Evolutionary conservation across 2,329 filamentous ascomycete species (phyloP).

Genomic region (Alternaria panax): DNA sequence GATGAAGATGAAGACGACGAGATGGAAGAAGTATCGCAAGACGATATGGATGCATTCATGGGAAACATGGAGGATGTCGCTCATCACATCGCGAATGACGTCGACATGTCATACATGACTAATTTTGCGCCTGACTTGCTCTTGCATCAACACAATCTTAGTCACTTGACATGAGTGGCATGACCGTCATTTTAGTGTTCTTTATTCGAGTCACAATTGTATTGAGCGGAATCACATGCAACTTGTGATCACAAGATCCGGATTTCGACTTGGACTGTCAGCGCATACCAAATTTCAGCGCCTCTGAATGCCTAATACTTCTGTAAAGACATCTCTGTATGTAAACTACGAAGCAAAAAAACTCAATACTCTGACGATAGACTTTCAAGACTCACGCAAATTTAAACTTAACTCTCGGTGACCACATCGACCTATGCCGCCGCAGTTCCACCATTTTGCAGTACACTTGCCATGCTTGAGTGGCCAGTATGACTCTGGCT

Average conservation of each 20-base stretch:
- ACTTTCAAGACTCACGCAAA: not conserved
- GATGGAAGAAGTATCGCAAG: slow-evolving; percentile 21
- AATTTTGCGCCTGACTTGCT: slow-evolving; percentile 33
- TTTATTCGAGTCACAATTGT: not conserved
- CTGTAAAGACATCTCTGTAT: not conserved
- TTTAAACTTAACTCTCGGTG: not conserved
- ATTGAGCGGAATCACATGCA: not conserved
- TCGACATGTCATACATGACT: slow-evolving; percentile 25
- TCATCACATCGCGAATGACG: slow-evolving; percentile 10
- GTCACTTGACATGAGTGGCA: slow-evolving; percentile 8
- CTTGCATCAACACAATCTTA: slow-evolving; percentile 15
- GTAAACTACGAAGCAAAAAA: not conserved
- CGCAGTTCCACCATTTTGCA: not conserved
- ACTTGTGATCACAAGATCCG: not conserved
- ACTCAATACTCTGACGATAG: not conserved
- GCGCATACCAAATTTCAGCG: not conserved
- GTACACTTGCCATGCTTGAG: not conserved
- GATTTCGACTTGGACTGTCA: not conserved
- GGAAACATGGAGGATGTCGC: slow-evolving; percentile 20
- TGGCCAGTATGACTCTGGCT: not conserved
- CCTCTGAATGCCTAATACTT: not conserved
- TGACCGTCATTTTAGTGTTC: not conserved
- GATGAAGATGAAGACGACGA: slow-evolving; percentile 17
- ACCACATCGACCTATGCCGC: not conserved
- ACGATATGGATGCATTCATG: slow-evolving; percentile 21